Evolutionary conservation across 1,139 yeast genomes (phyloP), one percentile per base, ranked within the genome.

Genomic region (Kodamaea sp.): DNA sequence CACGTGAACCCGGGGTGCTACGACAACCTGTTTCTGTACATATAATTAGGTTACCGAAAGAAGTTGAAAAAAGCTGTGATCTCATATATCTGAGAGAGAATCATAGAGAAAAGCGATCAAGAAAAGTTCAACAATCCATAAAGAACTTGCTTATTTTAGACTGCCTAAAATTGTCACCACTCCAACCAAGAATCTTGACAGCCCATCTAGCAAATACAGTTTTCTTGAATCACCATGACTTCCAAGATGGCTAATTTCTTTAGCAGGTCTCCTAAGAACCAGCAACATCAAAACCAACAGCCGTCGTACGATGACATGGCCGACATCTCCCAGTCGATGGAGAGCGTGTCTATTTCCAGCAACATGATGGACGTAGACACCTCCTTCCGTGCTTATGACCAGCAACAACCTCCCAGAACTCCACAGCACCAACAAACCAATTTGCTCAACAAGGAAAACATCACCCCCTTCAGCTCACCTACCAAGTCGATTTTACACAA

Each of bases 271-370:
- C 60, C 61, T 24, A 57, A 53, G 31, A 57, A 54, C 30, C 40
- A 39, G 15, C 42, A 31, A 4, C 22, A 8, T 20, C 42, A 31
- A 4, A 14, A 8, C 25, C 14, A 21, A 18, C 21, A 18, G 9
- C 22, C 20, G 3, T 15, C 35, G 15, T 30, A 26, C 23, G 37
- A 23, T 24, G 34, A 34, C 28, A 34, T 31, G 36, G 64, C 61
- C 21, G 73, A 70, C 40, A 56, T 70, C 31, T 67, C 74, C 14
- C 73, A 65, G 39, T 59, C 70, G 26, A 63, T 70, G 66, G 76
- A 70, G 46, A 70, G 70, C 45, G 67, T 70, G 11, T 67, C 73
- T 29, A 57, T 70, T 19, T 44, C 50, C 34, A 55, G 60, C 32
- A 57, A 58, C 32, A 46, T 49, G 43, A 69, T 70, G 75, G 75